A percentile compares a stretch with the other conserved stretches of the same genome.
These are phyloP conservation scores for Hymenoscyphus salicellus DNA, from an alignment of 2,329 filamentous ascomycete genomes.

Conservation along the genomic window DNA sequence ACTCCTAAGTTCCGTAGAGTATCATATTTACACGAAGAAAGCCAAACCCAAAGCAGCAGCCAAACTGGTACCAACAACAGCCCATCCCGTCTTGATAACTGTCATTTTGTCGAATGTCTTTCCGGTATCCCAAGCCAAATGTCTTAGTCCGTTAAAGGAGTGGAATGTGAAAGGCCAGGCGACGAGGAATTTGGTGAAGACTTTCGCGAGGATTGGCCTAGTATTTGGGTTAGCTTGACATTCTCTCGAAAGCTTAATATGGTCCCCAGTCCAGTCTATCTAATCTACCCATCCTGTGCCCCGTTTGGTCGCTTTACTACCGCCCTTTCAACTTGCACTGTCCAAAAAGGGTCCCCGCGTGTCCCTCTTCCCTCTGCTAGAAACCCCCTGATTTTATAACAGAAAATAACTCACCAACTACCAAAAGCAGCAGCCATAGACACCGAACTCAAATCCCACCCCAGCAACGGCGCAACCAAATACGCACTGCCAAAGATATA, in stretches of 20 bases:
- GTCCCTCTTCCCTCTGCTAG: too few relatives aligned
- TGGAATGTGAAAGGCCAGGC: constrained; percentile 69
- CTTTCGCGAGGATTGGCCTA: constrained; percentile 54
- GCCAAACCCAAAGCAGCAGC: constrained; percentile 42
- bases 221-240: not conserved
- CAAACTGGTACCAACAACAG: constrained; percentile 55
- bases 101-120: constrained; percentile 59
- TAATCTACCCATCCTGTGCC: too few relatives aligned
- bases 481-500: constrained; percentile 68
- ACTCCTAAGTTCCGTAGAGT: not conserved
- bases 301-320: too few relatives aligned
- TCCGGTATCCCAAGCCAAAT: constrained; percentile 69
- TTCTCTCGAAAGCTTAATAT: not conserved
- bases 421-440: constrained; percentile 63
- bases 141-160: constrained; percentile 65
- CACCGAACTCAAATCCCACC: constrained; percentile 65
- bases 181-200: constrained; percentile 55
- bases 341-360: too few relatives aligned
- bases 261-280: not conserved
- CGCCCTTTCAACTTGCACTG: too few relatives aligned
- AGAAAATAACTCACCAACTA: constrained; percentile 40
- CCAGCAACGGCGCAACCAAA: constrained; percentile 60
- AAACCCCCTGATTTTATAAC: not conserved
- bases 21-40: constrained; percentile 1
- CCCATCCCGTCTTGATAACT: constrained; percentile 64